phyloP scores from a whole-genome alignment of 1,139 yeast genomes.

The Saccharomyces hybrid region DNA sequence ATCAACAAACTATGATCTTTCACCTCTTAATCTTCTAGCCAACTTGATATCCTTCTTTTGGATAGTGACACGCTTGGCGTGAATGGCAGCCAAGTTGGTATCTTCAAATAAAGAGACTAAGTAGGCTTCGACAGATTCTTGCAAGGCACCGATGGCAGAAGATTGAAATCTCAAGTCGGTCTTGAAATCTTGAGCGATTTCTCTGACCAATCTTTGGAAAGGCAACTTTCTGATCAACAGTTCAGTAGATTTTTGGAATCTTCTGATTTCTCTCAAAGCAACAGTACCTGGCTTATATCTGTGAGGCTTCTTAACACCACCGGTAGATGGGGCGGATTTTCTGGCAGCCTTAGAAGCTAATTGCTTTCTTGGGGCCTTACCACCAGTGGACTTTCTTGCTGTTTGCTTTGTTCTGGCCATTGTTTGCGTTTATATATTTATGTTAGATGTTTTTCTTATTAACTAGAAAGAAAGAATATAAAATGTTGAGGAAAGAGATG shows the following conservation, averaged over 20 bases:
- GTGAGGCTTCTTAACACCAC: slow-evolving; percentile 99
- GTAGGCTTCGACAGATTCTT: slow-evolving; percentile 98
- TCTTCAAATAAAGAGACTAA: slow-evolving; percentile 83
- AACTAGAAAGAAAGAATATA: background rate
- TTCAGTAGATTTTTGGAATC: slow-evolving; percentile 97
- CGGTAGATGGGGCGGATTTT: slow-evolving; percentile 93
- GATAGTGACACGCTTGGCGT: slow-evolving; percentile 98
- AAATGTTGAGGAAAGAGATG: background rate
- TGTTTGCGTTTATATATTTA: slow-evolving; percentile 13
- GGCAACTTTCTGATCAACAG: slow-evolving; percentile 93
- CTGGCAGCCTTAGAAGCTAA: slow-evolving; percentile 98
- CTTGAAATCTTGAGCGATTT: slow-evolving; percentile 96
- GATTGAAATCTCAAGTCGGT: slow-evolving; percentile 97
- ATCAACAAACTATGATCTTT: slow-evolving; percentile 48
- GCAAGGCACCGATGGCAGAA: slow-evolving; percentile 96
- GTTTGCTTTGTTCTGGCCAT: slow-evolving; percentile 99
- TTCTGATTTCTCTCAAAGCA: slow-evolving; percentile 97
- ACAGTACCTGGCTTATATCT: slow-evolving; percentile 99
- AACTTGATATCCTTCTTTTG: slow-evolving; percentile 98
- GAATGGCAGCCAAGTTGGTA: slow-evolving; percentile 96
- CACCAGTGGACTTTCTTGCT: slow-evolving; percentile 98
- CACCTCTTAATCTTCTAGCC: slow-evolving; percentile 99
- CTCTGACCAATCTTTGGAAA: slow-evolving; percentile 97
- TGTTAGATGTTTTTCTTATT: background rate
- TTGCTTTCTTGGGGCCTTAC: slow-evolving; percentile 99